Evolutionary conservation across 2,329 filamentous ascomycete genomes (phyloP).

Genomic region (Endocalyx cinctus): DNA sequence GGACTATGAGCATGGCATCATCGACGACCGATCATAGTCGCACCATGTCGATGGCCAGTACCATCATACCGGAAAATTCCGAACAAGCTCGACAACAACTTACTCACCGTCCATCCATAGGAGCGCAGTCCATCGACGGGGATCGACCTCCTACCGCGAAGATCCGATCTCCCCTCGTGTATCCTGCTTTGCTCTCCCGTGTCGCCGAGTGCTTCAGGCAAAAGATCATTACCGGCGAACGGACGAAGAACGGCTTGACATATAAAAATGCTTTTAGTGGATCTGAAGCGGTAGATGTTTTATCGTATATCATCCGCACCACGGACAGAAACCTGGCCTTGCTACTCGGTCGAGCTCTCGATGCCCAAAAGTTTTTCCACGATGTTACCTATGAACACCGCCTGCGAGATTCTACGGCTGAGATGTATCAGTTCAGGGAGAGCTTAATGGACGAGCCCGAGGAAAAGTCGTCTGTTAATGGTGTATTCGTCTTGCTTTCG

Average conservation of each 20-base stretch:
- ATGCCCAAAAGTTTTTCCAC: constrained; percentile 98
- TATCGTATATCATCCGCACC: constrained; percentile 95
- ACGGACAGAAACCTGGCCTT: constrained; percentile 92
- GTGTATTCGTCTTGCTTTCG: constrained; percentile 91
- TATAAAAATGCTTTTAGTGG: constrained; percentile 98
- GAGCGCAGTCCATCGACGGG: constrained; percentile 47
- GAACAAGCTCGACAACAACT: constrained; percentile 49
- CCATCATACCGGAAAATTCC: constrained; percentile 59
- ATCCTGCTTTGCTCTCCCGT: constrained; percentile 87
- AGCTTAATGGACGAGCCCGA: constrained; percentile 81
- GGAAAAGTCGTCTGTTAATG: constrained; percentile 72
- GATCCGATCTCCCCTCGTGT: constrained; percentile 78
- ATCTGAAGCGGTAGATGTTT: constrained; percentile 89
- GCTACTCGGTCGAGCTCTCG: constrained; percentile 82
- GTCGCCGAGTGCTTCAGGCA: constrained; percentile 91
- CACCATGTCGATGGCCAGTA: constrained; percentile 92
- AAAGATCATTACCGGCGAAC: constrained; percentile 78
- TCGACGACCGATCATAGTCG: constrained; percentile 52
- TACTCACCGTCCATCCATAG: constrained; percentile 53
- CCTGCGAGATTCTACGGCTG: constrained; percentile 84
- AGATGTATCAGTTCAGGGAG: constrained; percentile 96
- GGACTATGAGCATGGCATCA: constrained; percentile 59
- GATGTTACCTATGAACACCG: constrained; percentile 98
- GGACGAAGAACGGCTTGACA: constrained; percentile 92
- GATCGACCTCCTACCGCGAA: constrained; percentile 55